These are phyloP conservation scores for Anisodus acutangulus DNA, from an alignment of 257 asterid species.

Conservation along the genomic window DNA sequence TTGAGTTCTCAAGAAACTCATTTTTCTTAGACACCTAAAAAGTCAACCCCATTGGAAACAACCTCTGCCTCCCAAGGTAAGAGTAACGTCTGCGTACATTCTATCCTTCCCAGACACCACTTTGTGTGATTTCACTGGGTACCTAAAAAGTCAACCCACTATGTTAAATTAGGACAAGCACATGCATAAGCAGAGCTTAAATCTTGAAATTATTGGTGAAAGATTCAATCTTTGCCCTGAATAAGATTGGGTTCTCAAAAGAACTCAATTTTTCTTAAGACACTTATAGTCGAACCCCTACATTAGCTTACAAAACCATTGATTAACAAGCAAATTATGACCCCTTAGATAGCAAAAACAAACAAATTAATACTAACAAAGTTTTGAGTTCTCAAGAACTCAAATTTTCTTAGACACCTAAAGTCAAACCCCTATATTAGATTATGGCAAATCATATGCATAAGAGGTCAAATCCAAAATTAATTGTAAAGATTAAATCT, in stretches of 20 bases:
- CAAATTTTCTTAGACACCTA: too few relatives aligned
- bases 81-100: too few relatives aligned
- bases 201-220: not conserved
- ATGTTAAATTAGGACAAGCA: not conserved
- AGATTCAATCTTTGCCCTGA: not conserved
- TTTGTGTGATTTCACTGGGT: too few relatives aligned
- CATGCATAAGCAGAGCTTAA: not conserved
- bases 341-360: not conserved
- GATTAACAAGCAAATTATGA: slow-evolving; percentile 11
- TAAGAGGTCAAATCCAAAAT: too few relatives aligned
- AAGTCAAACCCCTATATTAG: too few relatives aligned
- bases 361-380: not conserved
- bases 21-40: not conserved
- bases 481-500: too few relatives aligned
- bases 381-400: not conserved
- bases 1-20: not conserved
- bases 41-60: not conserved
- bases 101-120: too few relatives aligned
- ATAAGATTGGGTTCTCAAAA: too few relatives aligned
- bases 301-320: slow-evolving; percentile 10
- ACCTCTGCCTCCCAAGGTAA: too few relatives aligned
- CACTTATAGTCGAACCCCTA: slow-evolving; percentile 37
- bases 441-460: too few relatives aligned
- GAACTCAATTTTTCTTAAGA: not conserved
- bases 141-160: not conserved